Percentiles rank a stretch among this genome's conserved stretches.
These are phyloP conservation scores for Sporisorium sorghi DNA, from an alignment of 1,284 basidiomycete species.

Conservation along the genomic window DNA sequence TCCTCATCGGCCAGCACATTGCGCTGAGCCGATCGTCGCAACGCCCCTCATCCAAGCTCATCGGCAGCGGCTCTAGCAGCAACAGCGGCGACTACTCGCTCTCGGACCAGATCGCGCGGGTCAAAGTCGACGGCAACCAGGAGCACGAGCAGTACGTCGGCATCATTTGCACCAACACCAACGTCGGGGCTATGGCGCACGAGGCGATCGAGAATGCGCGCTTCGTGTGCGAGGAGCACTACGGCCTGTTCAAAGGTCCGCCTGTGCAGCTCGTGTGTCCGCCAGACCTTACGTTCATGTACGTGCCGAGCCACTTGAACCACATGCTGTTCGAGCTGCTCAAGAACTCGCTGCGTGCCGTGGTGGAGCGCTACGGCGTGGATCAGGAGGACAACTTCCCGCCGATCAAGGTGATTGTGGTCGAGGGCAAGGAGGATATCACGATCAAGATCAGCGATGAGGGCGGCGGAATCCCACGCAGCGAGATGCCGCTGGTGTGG, in stretches of 20 bases:
- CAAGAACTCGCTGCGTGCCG: conserved; percentile 96
- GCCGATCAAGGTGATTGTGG: conserved; percentile 95
- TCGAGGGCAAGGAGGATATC: conserved; percentile 85
- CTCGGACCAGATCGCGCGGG: conserved; percentile 34
- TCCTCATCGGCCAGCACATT: conserved; percentile 69
- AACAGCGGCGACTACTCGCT: conserved; percentile 35
- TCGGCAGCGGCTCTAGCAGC: conserved; percentile 35
- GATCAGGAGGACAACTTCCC: conserved; percentile 86
- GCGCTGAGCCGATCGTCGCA: conserved; percentile 62
- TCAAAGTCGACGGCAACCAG: conserved; percentile 48
- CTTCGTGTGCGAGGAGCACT: conserved; percentile 96
- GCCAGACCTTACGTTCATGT: conserved; percentile 86
- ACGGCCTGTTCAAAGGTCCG: conserved; percentile 89
- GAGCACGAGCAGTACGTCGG: conserved; percentile 83
- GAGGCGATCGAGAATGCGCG: conserved; percentile 99
- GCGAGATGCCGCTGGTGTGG: conserved; percentile 95
- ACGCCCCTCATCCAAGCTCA: conserved; percentile 34
- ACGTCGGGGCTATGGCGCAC: conserved; percentile 72
- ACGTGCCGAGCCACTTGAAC: conserved; percentile 87
- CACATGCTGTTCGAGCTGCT: conserved; percentile 99
- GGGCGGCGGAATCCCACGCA: conserved; percentile 91
- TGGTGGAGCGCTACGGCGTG: conserved; percentile 90
- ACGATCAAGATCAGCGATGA: conserved; percentile 98
- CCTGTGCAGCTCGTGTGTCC: conserved; percentile 97
- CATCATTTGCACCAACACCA: conserved; percentile 94